Evolutionary conservation across 2,329 filamentous ascomycete genomes (phyloP).

Genomic region (Elsinoe fawcettii): DNA sequence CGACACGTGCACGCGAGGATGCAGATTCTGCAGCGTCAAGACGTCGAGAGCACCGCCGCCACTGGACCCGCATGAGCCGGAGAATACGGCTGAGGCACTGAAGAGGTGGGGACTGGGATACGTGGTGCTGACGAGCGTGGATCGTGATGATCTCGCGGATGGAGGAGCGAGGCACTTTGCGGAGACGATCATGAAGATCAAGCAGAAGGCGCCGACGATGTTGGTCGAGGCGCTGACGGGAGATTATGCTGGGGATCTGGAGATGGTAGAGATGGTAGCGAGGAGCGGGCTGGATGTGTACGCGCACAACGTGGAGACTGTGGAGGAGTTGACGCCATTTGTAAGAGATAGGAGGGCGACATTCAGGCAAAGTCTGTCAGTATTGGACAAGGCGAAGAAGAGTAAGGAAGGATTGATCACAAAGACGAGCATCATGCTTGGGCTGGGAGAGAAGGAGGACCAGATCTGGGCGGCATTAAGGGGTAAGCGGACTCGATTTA

Average conservation of each 20-base stretch:
- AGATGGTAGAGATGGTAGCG: slow-evolving; percentile 80
- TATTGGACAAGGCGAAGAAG: slow-evolving; percentile 74
- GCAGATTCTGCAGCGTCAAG: slow-evolving; percentile 95
- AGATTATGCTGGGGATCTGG: slow-evolving; percentile 76
- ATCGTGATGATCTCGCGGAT: slow-evolving; percentile 85
- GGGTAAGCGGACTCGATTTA: slow-evolving; percentile 39
- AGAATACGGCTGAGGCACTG: slow-evolving; percentile 91
- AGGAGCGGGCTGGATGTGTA: slow-evolving; percentile 88
- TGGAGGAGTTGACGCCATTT: slow-evolving; percentile 79
- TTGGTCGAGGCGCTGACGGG: slow-evolving; percentile 80
- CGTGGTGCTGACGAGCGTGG: slow-evolving; percentile 86
- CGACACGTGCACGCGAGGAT: slow-evolving; percentile 93
- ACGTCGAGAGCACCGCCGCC: slow-evolving; percentile 69
- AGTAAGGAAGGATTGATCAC: slow-evolving; percentile 74
- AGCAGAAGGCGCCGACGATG: slow-evolving; percentile 61
- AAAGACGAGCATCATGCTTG: slow-evolving; percentile 98
- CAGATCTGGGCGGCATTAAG: slow-evolving; percentile 72
- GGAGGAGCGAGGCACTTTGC: slow-evolving; percentile 85
- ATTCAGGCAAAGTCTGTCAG: slow-evolving; percentile 75
- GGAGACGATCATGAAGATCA: slow-evolving; percentile 90
- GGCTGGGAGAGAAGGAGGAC: slow-evolving; percentile 82
- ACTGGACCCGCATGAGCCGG: slow-evolving; percentile 89
- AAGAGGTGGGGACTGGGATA: slow-evolving; percentile 91
- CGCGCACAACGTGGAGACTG: slow-evolving; percentile 94
- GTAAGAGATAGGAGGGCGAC: slow-evolving; percentile 85